These are phyloP conservation scores for Pseudoturritis turrita DNA, from an alignment of 345 rosid genomes.

Conservation along the genomic window DNA sequence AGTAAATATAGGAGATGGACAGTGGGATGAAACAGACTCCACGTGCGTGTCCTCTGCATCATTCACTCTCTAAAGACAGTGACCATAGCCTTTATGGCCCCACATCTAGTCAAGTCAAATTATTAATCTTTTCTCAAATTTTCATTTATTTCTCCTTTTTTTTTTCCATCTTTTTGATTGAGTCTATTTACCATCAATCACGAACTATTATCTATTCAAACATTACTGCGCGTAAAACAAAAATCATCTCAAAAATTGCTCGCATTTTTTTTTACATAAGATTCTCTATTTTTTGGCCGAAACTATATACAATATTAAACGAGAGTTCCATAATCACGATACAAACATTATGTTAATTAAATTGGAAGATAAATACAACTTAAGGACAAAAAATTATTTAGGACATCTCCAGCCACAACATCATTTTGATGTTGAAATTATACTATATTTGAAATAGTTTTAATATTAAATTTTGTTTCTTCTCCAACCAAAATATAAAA, in stretches of 20 bases:
- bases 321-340: no score
- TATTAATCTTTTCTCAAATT: conserved; percentile 16
- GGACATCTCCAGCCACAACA: no score
- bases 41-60: conserved; percentile 38
- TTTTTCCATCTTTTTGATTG: conserved; percentile 18
- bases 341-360: no score
- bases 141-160: conserved; percentile 7
- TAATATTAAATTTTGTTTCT: no score
- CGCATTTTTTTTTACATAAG: neutral
- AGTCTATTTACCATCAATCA: conserved; percentile 33
- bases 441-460: no score
- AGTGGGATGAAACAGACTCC: conserved; percentile 32
- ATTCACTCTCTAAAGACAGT: conserved; percentile 36
- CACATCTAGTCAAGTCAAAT: conserved; percentile 26
- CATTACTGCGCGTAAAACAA: conserved; percentile 15
- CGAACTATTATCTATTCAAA: conserved; percentile 20
- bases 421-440: no score
- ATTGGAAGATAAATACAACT: no score
- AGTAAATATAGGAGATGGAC: conserved; percentile 8
- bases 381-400: no score
- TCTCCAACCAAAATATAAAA: no score
- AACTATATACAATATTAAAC: no score
- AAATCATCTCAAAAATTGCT: neutral
- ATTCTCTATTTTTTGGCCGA: no score
- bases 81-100: conserved; percentile 24